A percentile compares a stretch with the other conserved stretches of the same genome.
These are phyloP conservation scores for Neonectria punicea DNA, from an alignment of 2,329 filamentous ascomycete species.

Conservation along the genomic window DNA sequence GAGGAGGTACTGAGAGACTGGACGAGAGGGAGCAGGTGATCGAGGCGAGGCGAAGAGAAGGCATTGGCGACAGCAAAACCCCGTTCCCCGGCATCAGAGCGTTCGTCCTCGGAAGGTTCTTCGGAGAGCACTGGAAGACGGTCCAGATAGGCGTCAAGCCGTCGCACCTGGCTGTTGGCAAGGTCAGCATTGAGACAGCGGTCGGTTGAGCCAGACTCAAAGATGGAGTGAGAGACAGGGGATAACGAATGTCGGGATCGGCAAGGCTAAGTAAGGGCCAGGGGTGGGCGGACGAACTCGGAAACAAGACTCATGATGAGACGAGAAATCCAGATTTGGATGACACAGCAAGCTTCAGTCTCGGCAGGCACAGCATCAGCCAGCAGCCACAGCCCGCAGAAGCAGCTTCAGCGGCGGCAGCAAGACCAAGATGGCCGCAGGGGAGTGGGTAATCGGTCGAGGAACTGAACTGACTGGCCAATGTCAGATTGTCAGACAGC, in stretches of 20 bases:
- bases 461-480: constrained; percentile 13
- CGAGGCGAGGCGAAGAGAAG: constrained; percentile 63
- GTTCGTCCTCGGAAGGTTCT: constrained; percentile 55
- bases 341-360: constrained; percentile 18
- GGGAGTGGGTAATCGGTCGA: not conserved
- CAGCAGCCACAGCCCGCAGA: constrained; percentile 18
- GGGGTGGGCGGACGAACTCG: constrained; percentile 42
- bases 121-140: constrained; percentile 60
- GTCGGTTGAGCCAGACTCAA: constrained; percentile 14
- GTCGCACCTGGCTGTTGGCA: constrained; percentile 65
- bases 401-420: constrained; percentile 5
- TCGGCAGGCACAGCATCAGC: constrained; percentile 29
- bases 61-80: constrained; percentile 51
- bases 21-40: constrained; percentile 74
- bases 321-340: constrained; percentile 27
- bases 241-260: not conserved
- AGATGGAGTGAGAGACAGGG: constrained; percentile 11
- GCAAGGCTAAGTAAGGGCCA: constrained; percentile 16
- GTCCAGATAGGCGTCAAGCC: constrained; percentile 73
- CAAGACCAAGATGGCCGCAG: not conserved
- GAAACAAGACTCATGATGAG: constrained; percentile 44
- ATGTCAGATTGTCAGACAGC: not conserved
- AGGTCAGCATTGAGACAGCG: constrained; percentile 27
- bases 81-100: constrained; percentile 49
- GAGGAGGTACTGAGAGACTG: constrained; percentile 77